Evolutionary conservation across 2,329 filamentous ascomycete genomes (phyloP).

Genomic region (Penicillium sp.): DNA sequence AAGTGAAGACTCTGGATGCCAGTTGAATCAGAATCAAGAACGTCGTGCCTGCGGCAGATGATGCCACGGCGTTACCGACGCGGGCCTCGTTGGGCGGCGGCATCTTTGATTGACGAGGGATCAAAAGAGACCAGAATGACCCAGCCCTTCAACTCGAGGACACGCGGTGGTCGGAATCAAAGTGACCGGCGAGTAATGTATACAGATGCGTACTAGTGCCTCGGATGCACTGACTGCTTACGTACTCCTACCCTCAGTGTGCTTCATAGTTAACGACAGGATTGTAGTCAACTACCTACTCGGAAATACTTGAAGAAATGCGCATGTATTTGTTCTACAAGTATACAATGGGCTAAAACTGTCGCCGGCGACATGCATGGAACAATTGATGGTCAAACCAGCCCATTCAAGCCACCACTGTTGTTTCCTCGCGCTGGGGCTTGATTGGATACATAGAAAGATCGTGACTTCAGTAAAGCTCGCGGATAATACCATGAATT

Average conservation of each 20-base stretch:
- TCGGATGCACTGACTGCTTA: not conserved
- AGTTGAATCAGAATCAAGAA: slow-evolving; percentile 86
- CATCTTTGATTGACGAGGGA: slow-evolving; percentile 12
- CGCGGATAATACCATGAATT: not conserved
- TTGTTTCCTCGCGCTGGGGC: not conserved
- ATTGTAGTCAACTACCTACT: no score
- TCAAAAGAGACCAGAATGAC: not conserved
- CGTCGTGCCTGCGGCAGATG: slow-evolving; percentile 64
- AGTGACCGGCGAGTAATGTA: not conserved
- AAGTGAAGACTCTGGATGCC: slow-evolving; percentile 79
- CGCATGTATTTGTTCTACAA: slow-evolving; percentile 10
- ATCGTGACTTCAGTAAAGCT: not conserved
- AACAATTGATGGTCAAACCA: not conserved
- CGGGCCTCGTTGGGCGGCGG: slow-evolving; percentile 14
- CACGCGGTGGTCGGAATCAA: not conserved
- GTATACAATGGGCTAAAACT: slow-evolving; percentile 11
- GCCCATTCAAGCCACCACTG: not conserved
- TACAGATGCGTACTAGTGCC: not conserved
- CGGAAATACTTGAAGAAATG: not conserved
- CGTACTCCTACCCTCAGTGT: not conserved
- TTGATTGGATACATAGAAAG: not conserved
- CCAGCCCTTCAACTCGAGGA: not conserved
- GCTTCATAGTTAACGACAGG: not conserved
- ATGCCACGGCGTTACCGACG: slow-evolving; percentile 23
- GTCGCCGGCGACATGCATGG: slow-evolving; percentile 11